phyloP scores from a whole-genome alignment of 495 filamentous ascomycete genomes.

The Parathielavia appendiculata region DNA sequence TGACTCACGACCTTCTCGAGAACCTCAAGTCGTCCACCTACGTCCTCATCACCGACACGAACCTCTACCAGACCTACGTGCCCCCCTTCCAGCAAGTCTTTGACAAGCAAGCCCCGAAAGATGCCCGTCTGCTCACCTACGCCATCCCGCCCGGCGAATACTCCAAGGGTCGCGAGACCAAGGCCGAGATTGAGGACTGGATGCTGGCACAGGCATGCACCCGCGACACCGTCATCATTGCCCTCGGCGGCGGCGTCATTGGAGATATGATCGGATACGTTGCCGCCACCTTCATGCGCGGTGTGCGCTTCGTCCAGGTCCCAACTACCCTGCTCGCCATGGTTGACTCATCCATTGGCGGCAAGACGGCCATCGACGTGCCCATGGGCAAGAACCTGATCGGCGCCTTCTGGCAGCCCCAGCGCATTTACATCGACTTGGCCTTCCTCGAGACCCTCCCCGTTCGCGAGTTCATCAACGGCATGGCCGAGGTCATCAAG shows the following conservation, averaged over 20 bases:
- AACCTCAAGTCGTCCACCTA: slow-evolving; percentile 82
- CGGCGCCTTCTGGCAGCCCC: slow-evolving; percentile 93
- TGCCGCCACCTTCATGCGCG: slow-evolving; percentile 96
- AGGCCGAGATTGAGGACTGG: slow-evolving; percentile 96
- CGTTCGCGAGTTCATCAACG: slow-evolving; percentile 92
- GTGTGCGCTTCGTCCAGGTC: slow-evolving; percentile 92
- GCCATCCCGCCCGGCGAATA: slow-evolving; percentile 85
- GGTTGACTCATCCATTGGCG: slow-evolving; percentile 97
- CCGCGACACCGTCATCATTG: slow-evolving; percentile 89
- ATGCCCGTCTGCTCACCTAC: slow-evolving; percentile 76
- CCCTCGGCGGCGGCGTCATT: slow-evolving; percentile 95
- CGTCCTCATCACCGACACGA: slow-evolving; percentile 93
- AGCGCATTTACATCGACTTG: slow-evolving; percentile 89
- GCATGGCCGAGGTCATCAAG: slow-evolving; percentile 98
- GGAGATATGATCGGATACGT: slow-evolving; percentile 97
- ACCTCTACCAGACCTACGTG: slow-evolving; percentile 76
- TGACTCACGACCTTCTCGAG: slow-evolving; percentile 74
- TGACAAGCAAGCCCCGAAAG: slow-evolving; percentile 46
- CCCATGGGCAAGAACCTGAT: slow-evolving; percentile 97
- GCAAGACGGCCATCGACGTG: slow-evolving; percentile 96
- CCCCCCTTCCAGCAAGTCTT: slow-evolving; percentile 71
- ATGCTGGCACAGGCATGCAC: slow-evolving; percentile 89
- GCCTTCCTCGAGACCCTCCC: slow-evolving; percentile 89
- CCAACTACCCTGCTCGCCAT: slow-evolving; percentile 92
- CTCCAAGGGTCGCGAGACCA: slow-evolving; percentile 87